phyloP scores from a whole-genome alignment of 345 rosid genomes.

The Reutealis trisperma region DNA sequence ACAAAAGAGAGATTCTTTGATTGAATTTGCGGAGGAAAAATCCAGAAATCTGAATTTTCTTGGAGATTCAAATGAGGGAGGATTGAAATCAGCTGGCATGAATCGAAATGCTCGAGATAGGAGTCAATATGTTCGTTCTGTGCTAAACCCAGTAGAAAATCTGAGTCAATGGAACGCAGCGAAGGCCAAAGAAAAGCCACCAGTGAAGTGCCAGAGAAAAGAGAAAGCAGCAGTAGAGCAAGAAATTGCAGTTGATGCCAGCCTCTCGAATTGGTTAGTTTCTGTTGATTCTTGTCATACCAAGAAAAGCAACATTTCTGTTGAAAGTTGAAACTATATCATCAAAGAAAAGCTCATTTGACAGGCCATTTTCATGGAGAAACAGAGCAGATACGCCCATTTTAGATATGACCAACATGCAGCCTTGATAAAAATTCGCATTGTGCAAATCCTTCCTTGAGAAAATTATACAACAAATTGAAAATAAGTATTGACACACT shows the following conservation, averaged over 20 bases:
- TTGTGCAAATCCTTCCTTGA: not conserved
- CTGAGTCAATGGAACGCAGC: constrained; percentile 33
- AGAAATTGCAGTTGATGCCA: constrained; percentile 23
- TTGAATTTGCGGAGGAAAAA: constrained; percentile 11
- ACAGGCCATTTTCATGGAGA: constrained; percentile 32
- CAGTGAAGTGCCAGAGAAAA: constrained; percentile 24
- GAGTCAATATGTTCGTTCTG: constrained; percentile 23
- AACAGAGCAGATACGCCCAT: constrained; percentile 30
- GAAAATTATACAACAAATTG: not conserved
- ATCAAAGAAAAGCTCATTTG: constrained; percentile 14
- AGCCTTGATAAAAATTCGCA: constrained; percentile 14
- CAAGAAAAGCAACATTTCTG: constrained; percentile 13
- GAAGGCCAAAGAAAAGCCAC: constrained; percentile 20
- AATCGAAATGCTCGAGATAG: constrained; percentile 11
- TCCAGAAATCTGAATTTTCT: constrained; percentile 18
- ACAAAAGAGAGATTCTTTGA: constrained; percentile 12
- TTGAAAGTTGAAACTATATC: constrained; percentile 24
- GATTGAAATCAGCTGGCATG: constrained; percentile 2
- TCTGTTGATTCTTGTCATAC: constrained; percentile 12
- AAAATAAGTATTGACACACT: not conserved
- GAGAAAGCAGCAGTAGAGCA: constrained; percentile 20
- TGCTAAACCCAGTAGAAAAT: constrained; percentile 33
- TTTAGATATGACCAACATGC: constrained; percentile 47
- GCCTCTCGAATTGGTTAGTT: constrained; percentile 35
- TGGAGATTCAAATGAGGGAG: constrained; percentile 8